Evolutionary conservation across 2,329 filamentous ascomycete species (phyloP).

Genomic region (Cladorrhinum sp.): DNA sequence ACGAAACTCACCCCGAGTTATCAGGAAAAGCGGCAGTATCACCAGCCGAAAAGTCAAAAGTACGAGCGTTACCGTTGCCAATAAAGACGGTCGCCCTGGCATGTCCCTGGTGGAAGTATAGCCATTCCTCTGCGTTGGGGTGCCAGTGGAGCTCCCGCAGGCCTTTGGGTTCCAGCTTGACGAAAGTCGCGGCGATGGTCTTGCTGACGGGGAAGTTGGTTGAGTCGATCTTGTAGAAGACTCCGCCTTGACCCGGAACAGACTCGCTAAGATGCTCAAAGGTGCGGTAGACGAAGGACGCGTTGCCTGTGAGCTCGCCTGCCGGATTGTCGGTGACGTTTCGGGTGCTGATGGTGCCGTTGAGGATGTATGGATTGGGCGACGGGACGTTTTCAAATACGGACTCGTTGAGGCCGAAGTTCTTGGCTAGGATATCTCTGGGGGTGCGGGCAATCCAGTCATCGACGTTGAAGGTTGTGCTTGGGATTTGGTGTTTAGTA

Average conservation of each 20-base stretch:
- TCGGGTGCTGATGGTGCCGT: slow-evolving; percentile 46
- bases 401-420: slow-evolving; percentile 60
- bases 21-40: slow-evolving; percentile 68
- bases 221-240: slow-evolving; percentile 62
- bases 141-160: slow-evolving; percentile 69
- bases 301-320: slow-evolving; percentile 51
- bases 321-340: slow-evolving; percentile 46
- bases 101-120: slow-evolving; percentile 64
- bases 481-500: slow-evolving; percentile 25
- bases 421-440: slow-evolving; percentile 60
- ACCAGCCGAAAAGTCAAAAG: slow-evolving; percentile 65
- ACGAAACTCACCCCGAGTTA: slow-evolving; percentile 48
- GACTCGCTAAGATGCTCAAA: slow-evolving; percentile 53
- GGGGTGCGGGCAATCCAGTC: slow-evolving; percentile 69
- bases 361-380: slow-evolving; percentile 60
- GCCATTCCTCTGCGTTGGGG: slow-evolving; percentile 54
- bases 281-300: slow-evolving; percentile 61
- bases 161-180: slow-evolving; percentile 60
- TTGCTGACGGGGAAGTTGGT: slow-evolving; percentile 64
- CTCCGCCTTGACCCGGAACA: slow-evolving; percentile 60
- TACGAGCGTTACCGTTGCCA: slow-evolving; percentile 57
- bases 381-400: slow-evolving; percentile 58
- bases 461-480: slow-evolving; percentile 68
- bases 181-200: slow-evolving; percentile 63
- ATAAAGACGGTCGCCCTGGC: slow-evolving; percentile 64